A percentile compares a stretch with the other conserved stretches of the same genome.
These are phyloP conservation scores for Rhododendron molle DNA, from an alignment of 148 eudicot species.

Conservation along the genomic window DNA sequence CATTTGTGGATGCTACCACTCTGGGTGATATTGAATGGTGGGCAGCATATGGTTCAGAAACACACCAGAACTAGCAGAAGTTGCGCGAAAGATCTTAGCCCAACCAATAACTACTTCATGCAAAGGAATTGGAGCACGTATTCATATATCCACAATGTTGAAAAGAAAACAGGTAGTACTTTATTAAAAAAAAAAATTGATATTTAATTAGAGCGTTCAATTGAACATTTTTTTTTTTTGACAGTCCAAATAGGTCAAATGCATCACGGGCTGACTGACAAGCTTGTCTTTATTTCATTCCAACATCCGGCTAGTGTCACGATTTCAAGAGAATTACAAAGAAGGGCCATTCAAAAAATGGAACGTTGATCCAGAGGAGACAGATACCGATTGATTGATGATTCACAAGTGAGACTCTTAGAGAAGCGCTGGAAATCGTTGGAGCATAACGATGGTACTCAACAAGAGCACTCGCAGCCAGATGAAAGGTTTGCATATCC, in stretches of 20 bases:
- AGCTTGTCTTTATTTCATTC: background rate
- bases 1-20: background rate
- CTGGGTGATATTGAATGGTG: too few relatives aligned
- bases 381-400: background rate
- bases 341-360: background rate
- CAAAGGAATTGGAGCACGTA: too few relatives aligned
- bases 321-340: background rate
- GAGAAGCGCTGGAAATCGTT: background rate
- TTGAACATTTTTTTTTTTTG: background rate
- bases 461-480: background rate
- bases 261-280: too few relatives aligned
- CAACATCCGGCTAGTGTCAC: background rate
- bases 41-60: background rate
- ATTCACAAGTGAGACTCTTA: background rate
- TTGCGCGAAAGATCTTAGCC: background rate
- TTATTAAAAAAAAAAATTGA: too few relatives aligned
- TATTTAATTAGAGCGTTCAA: background rate
- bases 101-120: background rate
- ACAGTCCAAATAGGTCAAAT: background rate
- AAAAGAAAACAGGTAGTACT: background rate
- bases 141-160: background rate
- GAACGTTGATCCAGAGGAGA: background rate
- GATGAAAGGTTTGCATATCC: background rate
- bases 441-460: background rate
- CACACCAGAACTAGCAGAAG: background rate